Base-by-base conservation (phyloP, 768 basidiomycete genomes). In the Boletus tomentosulus region DNA sequence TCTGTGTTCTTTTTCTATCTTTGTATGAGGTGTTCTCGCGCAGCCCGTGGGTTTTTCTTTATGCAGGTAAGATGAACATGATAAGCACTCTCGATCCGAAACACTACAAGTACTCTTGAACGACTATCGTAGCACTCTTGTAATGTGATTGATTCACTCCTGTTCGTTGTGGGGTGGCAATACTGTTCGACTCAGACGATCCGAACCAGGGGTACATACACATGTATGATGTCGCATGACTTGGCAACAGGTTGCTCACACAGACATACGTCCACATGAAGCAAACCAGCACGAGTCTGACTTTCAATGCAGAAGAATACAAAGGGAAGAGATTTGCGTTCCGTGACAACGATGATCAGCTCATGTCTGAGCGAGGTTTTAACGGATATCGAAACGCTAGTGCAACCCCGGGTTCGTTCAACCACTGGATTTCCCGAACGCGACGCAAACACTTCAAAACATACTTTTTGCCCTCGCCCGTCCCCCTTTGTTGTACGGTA, bases 1-100 rank as follows among this genome's bases (percentile, higher is more conserved):
- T 46, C 19, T 49, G 41, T 54, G 54, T 54, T 65, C 49, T 56
- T 59, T 56, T 66, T 58, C 50, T 37, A 55, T 62, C 55, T 46
- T 50, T 56, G 28, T 30, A 50, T 45, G 48, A 55, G 51, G 45
- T 58, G 45, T 61, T 48, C 50, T 10, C 51, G 37, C 43, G 25
- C 16, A 44, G 50, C 56, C 57, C 54, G 38, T 60, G 50, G 39
- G 68, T 49, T 54, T 52, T 63, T 48, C 33, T 59, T 66, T 59
- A 66, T 64, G 66, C 60, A 58, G 64, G 68, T 64, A 66, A 66
- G 59, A 45, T 46, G 54, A 50, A 55, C 55, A 66, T 58, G 61
- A 63, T 59, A 50, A 45, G 44, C 54, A 42, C 50, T 45, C 50
- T 27, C 49, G 44, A 47, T 25, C 54, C 57, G 42, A 62, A 68